A percentile compares a stretch with the other conserved stretches of the same genome.
These are phyloP conservation scores for Ichthyophthirius multifiliis DNA, from an alignment of 169 alveolate species.

Conservation along the genomic window DNA sequence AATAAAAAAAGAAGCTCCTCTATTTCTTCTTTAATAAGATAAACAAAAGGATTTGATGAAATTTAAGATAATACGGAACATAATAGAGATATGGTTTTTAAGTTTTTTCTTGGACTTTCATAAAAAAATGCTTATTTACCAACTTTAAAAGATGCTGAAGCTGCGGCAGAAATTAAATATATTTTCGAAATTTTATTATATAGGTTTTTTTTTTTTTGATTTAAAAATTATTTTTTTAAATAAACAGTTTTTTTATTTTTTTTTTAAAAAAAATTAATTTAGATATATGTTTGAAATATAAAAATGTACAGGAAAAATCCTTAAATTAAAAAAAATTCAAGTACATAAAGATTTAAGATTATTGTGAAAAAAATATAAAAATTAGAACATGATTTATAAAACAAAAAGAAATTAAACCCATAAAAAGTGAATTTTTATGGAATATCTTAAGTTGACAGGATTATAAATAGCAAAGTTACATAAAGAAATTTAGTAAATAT, in stretches of 20 bases:
- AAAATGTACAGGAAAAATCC: background rate
- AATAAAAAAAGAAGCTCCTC: background rate
- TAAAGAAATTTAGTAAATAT: background rate
- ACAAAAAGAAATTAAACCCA: background rate
- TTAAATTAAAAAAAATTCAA: background rate
- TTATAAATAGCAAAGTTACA: background rate
- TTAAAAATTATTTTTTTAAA: background rate
- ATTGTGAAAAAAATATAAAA: background rate
- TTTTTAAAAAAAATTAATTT: background rate
- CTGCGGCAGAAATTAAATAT: background rate
- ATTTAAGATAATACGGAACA: background rate
- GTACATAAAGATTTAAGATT: background rate
- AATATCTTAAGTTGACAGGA: background rate
- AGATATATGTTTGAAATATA: background rate
- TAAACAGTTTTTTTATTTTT: background rate
- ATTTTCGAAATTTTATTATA: background rate
- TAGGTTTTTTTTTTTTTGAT: background rate
- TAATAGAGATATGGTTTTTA: background rate
- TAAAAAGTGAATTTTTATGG: background rate
- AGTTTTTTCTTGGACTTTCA: background rate
- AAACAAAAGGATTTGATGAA: background rate
- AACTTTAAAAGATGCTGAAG: background rate
- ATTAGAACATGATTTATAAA: background rate
- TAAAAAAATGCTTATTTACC: background rate
- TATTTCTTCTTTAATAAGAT: background rate